These are phyloP conservation scores for Castanospermum australe DNA, from an alignment of 306 rosid genomes.

Conservation along the genomic window DNA sequence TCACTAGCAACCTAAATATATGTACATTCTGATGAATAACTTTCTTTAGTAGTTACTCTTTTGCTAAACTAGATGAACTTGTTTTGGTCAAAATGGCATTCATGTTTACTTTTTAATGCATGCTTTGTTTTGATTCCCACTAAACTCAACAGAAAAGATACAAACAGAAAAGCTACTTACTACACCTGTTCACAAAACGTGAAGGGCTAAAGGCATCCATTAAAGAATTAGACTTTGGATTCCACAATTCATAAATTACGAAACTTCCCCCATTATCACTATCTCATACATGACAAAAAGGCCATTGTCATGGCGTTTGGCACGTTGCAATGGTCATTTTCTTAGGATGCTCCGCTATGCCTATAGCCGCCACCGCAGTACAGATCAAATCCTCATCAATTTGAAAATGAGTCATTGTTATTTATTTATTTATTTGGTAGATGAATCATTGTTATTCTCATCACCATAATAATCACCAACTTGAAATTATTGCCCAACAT, in stretches of 20 bases:
- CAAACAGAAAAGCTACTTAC: background rate
- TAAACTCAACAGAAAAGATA: slow-evolving; percentile 8
- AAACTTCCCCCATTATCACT: background rate
- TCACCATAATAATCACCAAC: slow-evolving; percentile 25
- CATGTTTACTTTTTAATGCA: background rate
- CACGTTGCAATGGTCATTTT: slow-evolving; percentile 37
- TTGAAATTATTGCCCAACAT: background rate
- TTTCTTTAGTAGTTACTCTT: no score
- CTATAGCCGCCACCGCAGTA: slow-evolving; percentile 15
- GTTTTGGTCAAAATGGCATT: background rate
- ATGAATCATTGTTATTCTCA: slow-evolving; percentile 35
- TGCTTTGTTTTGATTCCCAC: slow-evolving; percentile 32
- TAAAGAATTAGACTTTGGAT: background rate
- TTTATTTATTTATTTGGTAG: no score
- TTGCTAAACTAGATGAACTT: background rate
- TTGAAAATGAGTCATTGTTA: no score
- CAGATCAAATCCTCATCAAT: slow-evolving; percentile 12
- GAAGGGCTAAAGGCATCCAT: background rate
- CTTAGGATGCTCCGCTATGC: slow-evolving; percentile 17
- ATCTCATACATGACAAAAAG: slow-evolving; percentile 27
- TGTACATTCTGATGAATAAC: background rate
- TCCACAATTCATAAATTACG: background rate
- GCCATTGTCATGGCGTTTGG: slow-evolving; percentile 9
- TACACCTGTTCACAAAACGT: background rate
- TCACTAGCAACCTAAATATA: background rate